Evolutionary conservation across 2,329 filamentous ascomycete genomes (phyloP).

Genomic region (Aspergillus texensis): DNA sequence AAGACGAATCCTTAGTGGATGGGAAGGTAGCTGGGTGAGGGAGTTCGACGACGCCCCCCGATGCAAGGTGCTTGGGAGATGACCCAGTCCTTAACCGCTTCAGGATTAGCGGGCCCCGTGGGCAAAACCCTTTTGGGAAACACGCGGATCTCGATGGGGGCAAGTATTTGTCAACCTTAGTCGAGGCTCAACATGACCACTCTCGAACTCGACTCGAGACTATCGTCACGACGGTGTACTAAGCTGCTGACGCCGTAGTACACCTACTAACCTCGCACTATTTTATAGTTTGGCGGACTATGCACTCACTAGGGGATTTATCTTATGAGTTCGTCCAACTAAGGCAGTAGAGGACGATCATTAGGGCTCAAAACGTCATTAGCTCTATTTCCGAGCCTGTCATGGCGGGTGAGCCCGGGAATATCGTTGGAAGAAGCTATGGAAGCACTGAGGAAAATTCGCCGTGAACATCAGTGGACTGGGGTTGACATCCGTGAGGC

Average conservation of each 20-base stretch:
- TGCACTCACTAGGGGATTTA: not conserved
- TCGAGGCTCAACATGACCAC: slow-evolving; percentile 19
- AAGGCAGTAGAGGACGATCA: not conserved
- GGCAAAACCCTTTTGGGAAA: slow-evolving; percentile 19
- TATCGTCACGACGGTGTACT: not conserved
- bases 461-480: slow-evolving; percentile 11
- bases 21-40: not conserved
- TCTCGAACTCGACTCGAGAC: slow-evolving; percentile 1
- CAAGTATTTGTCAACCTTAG: slow-evolving; percentile 21
- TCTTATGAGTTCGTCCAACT: not conserved
- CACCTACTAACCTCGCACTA: not conserved
- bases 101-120: not conserved
- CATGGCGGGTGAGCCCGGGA: slow-evolving; percentile 6
- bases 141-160: slow-evolving; percentile 18
- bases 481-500: slow-evolving; percentile 15
- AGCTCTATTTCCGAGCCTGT: not conserved
- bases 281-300: slow-evolving; percentile 1
- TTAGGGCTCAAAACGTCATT: not conserved
- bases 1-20: not conserved
- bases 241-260: not conserved
- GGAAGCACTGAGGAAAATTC: slow-evolving; percentile 13
- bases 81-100: not conserved
- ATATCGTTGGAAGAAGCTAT: not conserved
- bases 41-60: not conserved
- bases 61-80: slow-evolving; percentile 1